Evolutionary conservation across 164 flowering plant species (phyloP), one percentile per base, ranked within the genome.

Genomic region (Stephania cephalantha): DNA sequence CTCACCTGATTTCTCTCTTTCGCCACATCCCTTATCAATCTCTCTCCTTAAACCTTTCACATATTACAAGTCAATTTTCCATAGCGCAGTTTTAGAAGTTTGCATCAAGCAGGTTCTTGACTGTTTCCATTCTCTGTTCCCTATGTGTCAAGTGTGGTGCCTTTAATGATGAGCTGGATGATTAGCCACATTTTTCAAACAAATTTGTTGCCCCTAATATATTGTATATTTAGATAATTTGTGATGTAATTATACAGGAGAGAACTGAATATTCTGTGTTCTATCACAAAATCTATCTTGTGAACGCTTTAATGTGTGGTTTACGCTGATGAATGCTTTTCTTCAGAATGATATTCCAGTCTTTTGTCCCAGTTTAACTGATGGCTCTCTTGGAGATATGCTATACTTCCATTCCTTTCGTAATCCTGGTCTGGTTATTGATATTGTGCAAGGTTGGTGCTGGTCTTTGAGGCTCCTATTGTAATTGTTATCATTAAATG

Each of bases 311-410:
- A 2, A 2, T 15, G 48, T 8, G 71, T 31, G 8, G 4, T 29
- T 20, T 67, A 15, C 2, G 15, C 9, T 61, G 7, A 35, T 35
- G 42, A 35, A 0, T 35, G 48, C 35, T 3, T 63, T 71, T 22
- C 7, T 63, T 61, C 78, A 95, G 99, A 95, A 93, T 83, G 79
- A 81, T 58, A 85, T 95, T 77, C 94, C 97, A 6, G 94, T 95
- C 20, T 95, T 80, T 82, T 95, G 97, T 82, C 99, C 99, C 6
- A 94, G 94, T 46, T 77, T 95, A 77, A 95, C 97, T 3, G 99
- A 95, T 81, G 99, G 99, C 64, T 95, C 99, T 15, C 76, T 93
- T 8, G 99, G 98, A 15, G 99, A 95, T 79, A 93, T 95, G 99
- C 76, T 95, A 75, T 95, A 95, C 79, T 91, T 95, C 76, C 99